Evolutionary conservation across 305 asterid genomes (phyloP), one percentile per base, ranked within the genome.

Genomic region (Coffea humblotiana): DNA sequence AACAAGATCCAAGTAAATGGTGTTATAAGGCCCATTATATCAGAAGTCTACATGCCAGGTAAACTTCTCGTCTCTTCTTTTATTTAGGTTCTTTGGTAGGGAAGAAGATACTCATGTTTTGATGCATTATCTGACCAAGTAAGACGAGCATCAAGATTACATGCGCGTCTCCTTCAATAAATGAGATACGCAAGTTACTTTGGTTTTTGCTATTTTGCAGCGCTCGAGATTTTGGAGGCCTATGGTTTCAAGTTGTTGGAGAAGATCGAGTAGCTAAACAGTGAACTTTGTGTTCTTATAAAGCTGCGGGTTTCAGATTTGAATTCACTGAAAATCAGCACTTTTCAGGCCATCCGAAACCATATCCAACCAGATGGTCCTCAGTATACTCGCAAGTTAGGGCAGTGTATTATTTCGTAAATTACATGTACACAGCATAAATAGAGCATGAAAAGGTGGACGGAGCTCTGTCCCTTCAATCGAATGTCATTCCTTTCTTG

Each of bases 31-130:
- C 98, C 99, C 8, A 74, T 90, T 66, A 66, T 85, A 83, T 92
- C 97, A 15, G 97, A 94, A 82, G 92, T 96, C 67, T 96, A 92
- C 79, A 86, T 82, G 79, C 98, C 99, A 67, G 97, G 98, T 94
- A 82, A 48, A 52, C 65, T 71, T 37, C 7, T 45, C 21, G 13
- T 71, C 82, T 21, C n/a, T 52, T 70, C 8, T 40, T 56, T 45
- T 51, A 8, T 56, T 73, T 29, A 72, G 61, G 19, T 27, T 47
- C 63, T 48, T 23, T 18, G 21, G 54, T 25, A 29, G 35, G 10
- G 6, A 4, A 51, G 61, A 51, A 27, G 61, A 51, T 2, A 25
- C 1, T 2, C 25, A 27, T 27, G 35, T 73, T 15, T 19, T 10
- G 35, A 18, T 51, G 66, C 65, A 25, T 43, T 3, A 25, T 25